Percentiles rank a stretch among this genome's conserved stretches.
Conservation (phyloP, 306 rosid species). For the Alnus rubra region DNA sequence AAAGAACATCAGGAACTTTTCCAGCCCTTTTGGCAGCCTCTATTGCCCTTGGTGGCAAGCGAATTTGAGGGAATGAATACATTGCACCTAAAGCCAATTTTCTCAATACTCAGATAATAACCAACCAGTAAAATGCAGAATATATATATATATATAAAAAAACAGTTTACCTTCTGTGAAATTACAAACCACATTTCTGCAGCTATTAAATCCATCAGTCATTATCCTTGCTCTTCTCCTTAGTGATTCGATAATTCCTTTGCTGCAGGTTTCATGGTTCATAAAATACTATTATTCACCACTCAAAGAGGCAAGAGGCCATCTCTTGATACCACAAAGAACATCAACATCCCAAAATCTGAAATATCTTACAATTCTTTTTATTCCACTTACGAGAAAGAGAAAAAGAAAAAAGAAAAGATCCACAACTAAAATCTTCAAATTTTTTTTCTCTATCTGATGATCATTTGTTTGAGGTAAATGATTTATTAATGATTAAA, state of each 20-base stretch:
- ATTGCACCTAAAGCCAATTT: slow-evolving; percentile 79
- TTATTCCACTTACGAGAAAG: not conserved
- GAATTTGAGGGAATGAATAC: slow-evolving; percentile 98
- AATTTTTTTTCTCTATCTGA: not conserved
- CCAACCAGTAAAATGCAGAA: slow-evolving; percentile 3
- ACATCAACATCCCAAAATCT: slow-evolving; percentile 3
- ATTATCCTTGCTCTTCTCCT: slow-evolving; percentile 91
- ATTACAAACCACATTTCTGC: slow-evolving; percentile 95
- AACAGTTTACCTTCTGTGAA: slow-evolving; percentile 84
- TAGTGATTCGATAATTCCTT: slow-evolving; percentile 84
- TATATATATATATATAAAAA: not conserved
- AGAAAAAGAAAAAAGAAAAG: not conserved
- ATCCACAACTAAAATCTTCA: not conserved
- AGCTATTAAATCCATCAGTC: slow-evolving; percentile 99
- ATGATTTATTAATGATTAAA: not conserved
- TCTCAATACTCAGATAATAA: slow-evolving; percentile 19
- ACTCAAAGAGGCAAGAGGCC: not conserved
- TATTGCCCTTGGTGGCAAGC: slow-evolving; percentile 81
- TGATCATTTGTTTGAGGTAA: not conserved
- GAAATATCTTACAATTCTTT: not conserved
- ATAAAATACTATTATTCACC: slow-evolving; percentile 27
- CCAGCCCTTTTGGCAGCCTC: slow-evolving; percentile 82
- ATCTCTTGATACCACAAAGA: not conserved
- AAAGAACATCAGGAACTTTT: slow-evolving; percentile 90
- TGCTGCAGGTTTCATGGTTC: slow-evolving; percentile 51